A percentile compares a stretch with the other conserved stretches of the same genome.
These are phyloP conservation scores for Phytophthora pistaciae DNA, from an alignment of 352 stramenopile genomes.

Conservation along the genomic window DNA sequence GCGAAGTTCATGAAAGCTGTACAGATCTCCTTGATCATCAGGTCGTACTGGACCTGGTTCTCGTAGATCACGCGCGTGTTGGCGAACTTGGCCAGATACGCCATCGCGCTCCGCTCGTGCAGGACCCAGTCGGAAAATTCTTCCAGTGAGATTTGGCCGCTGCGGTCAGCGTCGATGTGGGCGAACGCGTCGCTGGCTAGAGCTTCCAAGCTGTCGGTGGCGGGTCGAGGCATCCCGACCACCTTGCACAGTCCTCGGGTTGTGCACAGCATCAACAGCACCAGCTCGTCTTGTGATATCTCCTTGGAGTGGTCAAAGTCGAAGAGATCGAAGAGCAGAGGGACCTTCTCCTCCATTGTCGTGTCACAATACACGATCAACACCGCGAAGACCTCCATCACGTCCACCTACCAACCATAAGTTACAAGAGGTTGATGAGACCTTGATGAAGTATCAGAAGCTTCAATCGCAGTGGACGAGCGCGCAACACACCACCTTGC, in stretches of 20 bases:
- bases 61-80: conserved; percentile 74
- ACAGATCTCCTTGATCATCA: conserved; percentile 62
- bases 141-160: conserved; percentile 62
- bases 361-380: conserved; percentile 80
- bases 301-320: conserved; percentile 81
- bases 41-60: conserved; percentile 72
- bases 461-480: not conserved
- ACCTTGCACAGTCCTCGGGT: conserved; percentile 80
- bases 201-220: conserved; percentile 58
- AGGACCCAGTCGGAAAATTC: conserved; percentile 72
- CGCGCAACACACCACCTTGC: conserved; percentile 48
- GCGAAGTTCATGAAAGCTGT: conserved; percentile 57
- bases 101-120: conserved; percentile 55
- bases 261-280: conserved; percentile 78
- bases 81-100: conserved; percentile 71
- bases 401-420: conserved; percentile 57
- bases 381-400: conserved; percentile 81
- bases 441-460: not conserved
- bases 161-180: conserved; percentile 64
- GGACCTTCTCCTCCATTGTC: conserved; percentile 70
- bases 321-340: conserved; percentile 82
- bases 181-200: conserved; percentile 60
- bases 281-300: conserved; percentile 72
- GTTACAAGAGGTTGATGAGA: conserved; percentile 4
- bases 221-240: conserved; percentile 62